phyloP scores from a whole-genome alignment of 495 filamentous ascomycete genomes.

The Podospora conica region DNA sequence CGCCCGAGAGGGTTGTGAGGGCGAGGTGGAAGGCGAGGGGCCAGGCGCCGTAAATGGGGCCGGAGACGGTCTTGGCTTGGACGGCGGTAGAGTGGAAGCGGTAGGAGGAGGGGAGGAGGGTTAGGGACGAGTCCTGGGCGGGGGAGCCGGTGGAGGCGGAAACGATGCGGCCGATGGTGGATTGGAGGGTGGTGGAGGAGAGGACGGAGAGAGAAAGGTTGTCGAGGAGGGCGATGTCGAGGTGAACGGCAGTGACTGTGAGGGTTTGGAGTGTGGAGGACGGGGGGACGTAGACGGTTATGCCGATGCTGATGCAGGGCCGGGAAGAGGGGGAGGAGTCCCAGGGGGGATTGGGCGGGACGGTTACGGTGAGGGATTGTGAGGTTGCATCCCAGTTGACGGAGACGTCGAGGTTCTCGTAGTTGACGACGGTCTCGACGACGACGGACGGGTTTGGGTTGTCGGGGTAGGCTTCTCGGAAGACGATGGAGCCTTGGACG shows the following conservation, averaged over 20 bases:
- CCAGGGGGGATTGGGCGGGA: constrained; percentile 28
- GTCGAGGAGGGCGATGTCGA: constrained; percentile 36
- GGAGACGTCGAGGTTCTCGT: constrained; percentile 28
- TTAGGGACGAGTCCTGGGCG: constrained; percentile 3
- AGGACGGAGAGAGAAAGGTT: constrained; percentile 23
- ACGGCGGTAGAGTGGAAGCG: constrained; percentile 30
- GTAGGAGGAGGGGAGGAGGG: constrained; percentile 10
- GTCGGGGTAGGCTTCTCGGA: constrained; percentile 27
- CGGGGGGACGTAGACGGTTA: constrained; percentile 39
- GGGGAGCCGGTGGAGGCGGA: constrained; percentile 11
- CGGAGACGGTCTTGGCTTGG: constrained; percentile 31
- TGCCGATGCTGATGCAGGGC: constrained; percentile 36
- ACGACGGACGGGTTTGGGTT: constrained; percentile 26
- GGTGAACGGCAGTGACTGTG: constrained; percentile 26
- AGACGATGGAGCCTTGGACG: constrained; percentile 34
- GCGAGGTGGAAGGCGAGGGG: constrained; percentile 37
- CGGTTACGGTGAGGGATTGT: constrained; percentile 28
- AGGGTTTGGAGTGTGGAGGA: constrained; percentile 24
- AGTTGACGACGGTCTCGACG: constrained; percentile 34
- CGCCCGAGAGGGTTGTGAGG: constrained; percentile 33
- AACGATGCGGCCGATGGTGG: constrained; percentile 23
- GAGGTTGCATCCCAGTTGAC: constrained; percentile 22
- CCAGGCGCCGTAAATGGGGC: constrained; percentile 36
- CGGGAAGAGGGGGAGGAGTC: constrained; percentile 5
- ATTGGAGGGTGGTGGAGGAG: background rate